Base-by-base conservation (phyloP, 208 protist species). In the Strigomonas oncopelti region DNA sequence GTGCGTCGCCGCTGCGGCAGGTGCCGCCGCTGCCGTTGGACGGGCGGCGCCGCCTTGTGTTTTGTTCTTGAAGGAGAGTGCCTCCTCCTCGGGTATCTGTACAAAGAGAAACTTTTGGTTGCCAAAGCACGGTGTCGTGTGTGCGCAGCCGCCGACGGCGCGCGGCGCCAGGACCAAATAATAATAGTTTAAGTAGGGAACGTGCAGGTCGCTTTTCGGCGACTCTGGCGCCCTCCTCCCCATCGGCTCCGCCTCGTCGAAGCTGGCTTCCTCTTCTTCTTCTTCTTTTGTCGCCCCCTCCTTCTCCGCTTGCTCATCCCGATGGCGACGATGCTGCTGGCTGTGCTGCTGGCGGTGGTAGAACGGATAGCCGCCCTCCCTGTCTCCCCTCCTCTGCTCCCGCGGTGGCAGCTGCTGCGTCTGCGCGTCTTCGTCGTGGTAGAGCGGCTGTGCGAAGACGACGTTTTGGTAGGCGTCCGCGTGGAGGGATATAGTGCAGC, bases 31-130 rank as follows among this genome's bases (percentile, higher is more conserved):
- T 38, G 34, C 34, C 34, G 34, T 38, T n/a, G n/a, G n/a, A 38
- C 34, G 34, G 7, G 34, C 34, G 7, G 34, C 34, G 9, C 34
- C 34, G 9, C 34, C 34, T 38, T 38, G 34, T 38, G 34, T 9
- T 38, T 38, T 38, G 34, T 9, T 3, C 16, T 48, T 4, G 16
- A 20, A 48, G 42, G 42, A 9, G 16, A 48, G 18, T 4, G 42
- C 42, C n/a, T 31, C n/a, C 52, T 31, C 54, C 32, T 14, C 45
- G 3, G 34, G 18, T 34, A 70, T 45, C 0, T 65, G 53, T 9
- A 84, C 71, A 64, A 95, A 95, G 57, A 91, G 81, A 65, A 95
- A 92, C 24, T 88, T 90, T 27, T 77, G 77, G 29, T 91, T 95
- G 29, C 86, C 89, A 69, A 95, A 92, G 62, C 89, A 95, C 24